Percentiles rank a stretch among this genome's conserved stretches.
Evolutionary conservation across 768 basidiomycete genomes (phyloP).

Genomic region (Xanthoconium purpureum): DNA sequence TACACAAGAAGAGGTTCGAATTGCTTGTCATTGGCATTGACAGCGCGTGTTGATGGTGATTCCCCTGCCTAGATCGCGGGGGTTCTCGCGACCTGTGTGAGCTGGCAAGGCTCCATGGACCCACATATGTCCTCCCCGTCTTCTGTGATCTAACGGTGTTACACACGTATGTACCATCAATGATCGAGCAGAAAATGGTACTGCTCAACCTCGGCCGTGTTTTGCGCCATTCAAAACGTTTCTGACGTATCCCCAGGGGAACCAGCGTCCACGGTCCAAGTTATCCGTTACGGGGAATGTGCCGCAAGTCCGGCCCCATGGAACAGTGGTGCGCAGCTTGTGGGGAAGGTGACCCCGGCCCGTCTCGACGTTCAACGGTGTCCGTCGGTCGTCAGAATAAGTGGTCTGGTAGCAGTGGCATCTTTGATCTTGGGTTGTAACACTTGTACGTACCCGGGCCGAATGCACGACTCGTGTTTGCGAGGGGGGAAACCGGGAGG

Average conservation of each 20-base stretch:
- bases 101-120: too few species aligned
- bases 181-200: not conserved
- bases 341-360: not conserved
- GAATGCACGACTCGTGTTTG: not conserved
- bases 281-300: not conserved
- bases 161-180: not conserved
- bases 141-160: not conserved
- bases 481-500: not conserved
- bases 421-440: not conserved
- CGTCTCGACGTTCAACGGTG: not conserved
- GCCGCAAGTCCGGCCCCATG: not conserved
- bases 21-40: conserved; percentile 1
- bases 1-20: not conserved
- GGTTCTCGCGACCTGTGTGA: not conserved
- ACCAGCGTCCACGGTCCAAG: not conserved
- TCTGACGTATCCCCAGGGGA: not conserved
- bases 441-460: not conserved
- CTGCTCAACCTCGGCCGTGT: not conserved
- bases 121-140: not conserved
- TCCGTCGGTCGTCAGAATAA: not conserved
- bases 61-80: not conserved
- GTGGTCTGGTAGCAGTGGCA: not conserved
- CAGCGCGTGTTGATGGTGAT: conserved; percentile 1
- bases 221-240: not conserved
- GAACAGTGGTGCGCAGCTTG: too few species aligned